These are phyloP conservation scores for Vicia sativa DNA, from an alignment of 306 rosid genomes.

Conservation along the genomic window DNA sequence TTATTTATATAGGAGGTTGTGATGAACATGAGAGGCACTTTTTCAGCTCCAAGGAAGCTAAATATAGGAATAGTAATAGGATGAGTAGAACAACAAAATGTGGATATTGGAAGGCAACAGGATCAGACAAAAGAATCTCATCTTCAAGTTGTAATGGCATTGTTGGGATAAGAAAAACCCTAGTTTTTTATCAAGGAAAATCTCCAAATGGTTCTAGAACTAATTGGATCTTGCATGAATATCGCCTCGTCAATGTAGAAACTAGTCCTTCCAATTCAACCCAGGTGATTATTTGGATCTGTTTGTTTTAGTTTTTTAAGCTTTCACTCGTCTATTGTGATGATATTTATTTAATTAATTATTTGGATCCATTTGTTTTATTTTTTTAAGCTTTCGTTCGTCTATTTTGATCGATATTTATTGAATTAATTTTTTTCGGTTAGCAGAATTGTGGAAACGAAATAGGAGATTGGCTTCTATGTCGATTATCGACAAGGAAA, in stretches of 20 bases:
- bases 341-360: neutral
- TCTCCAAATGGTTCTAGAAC: slow-evolving; percentile 62
- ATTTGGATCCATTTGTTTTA: too few relatives aligned
- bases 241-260: slow-evolving; percentile 56
- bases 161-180: slow-evolving; percentile 68
- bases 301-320: too few relatives aligned
- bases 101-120: slow-evolving; percentile 89
- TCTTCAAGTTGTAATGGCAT: slow-evolving; percentile 44
- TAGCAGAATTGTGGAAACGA: slow-evolving; percentile 49
- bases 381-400: too few relatives aligned
- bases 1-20: slow-evolving; percentile 45
- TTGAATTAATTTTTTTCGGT: neutral
- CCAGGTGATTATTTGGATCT: slow-evolving; percentile 22
- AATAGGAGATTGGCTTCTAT: slow-evolving; percentile 75
- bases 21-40: slow-evolving; percentile 71
- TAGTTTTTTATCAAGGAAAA: slow-evolving; percentile 65
- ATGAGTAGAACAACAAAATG: slow-evolving; percentile 67
- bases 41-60: slow-evolving; percentile 66
- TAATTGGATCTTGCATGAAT: slow-evolving; percentile 80
- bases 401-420: too few relatives aligned
- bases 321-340: too few relatives aligned
- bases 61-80: slow-evolving; percentile 60
- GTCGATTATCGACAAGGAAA: slow-evolving; percentile 66
- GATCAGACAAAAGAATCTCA: slow-evolving; percentile 64
- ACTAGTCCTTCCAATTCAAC: slow-evolving; percentile 30